Evolutionary conservation across 2,329 filamentous ascomycete species (phyloP).

Genomic region (Colletotrichum shisoi): DNA sequence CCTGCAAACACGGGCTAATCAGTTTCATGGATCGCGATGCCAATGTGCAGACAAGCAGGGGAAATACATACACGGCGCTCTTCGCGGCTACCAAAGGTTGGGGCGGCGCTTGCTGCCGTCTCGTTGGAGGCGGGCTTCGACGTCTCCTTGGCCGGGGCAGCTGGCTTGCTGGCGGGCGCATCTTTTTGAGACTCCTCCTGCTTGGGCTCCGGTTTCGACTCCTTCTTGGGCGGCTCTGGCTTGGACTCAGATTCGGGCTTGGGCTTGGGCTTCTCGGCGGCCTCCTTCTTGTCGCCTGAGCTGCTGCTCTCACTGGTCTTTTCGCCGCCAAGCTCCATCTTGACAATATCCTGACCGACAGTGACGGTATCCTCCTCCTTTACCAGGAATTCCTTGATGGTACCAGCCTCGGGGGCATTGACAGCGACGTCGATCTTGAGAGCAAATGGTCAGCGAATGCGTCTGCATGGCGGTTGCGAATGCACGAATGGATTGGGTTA

Average conservation of each 20-base stretch:
- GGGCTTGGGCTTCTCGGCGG: slow-evolving; percentile 34
- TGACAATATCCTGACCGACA: slow-evolving; percentile 90
- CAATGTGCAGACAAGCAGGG: background rate
- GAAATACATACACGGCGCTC: slow-evolving; percentile 78
- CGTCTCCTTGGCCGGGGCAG: slow-evolving; percentile 38
- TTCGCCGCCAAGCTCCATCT: slow-evolving; percentile 74
- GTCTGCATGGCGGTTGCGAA: slow-evolving; percentile 6
- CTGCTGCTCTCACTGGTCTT: slow-evolving; percentile 48
- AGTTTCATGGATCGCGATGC: slow-evolving; percentile 5
- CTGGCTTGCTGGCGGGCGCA: slow-evolving; percentile 37
- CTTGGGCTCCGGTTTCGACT: slow-evolving; percentile 54
- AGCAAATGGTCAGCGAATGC: background rate
- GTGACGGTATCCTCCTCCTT: slow-evolving; percentile 94
- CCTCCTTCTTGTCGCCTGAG: slow-evolving; percentile 18
- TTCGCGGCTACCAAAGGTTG: slow-evolving; percentile 74
- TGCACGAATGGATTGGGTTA: slow-evolving; percentile 48
- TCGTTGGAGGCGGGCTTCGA: slow-evolving; percentile 42
- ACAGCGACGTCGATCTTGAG: slow-evolving; percentile 91
- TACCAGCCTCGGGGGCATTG: slow-evolving; percentile 89
- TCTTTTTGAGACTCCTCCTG: slow-evolving; percentile 53
- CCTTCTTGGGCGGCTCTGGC: slow-evolving; percentile 46
- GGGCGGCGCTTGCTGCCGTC: slow-evolving; percentile 45
- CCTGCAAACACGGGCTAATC: slow-evolving; percentile 57
- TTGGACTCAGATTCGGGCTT: slow-evolving; percentile 34
- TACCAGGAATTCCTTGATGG: slow-evolving; percentile 89